Evolutionary conservation across 805 yeast species (phyloP).

Genomic region (Candida gorgasii): DNA sequence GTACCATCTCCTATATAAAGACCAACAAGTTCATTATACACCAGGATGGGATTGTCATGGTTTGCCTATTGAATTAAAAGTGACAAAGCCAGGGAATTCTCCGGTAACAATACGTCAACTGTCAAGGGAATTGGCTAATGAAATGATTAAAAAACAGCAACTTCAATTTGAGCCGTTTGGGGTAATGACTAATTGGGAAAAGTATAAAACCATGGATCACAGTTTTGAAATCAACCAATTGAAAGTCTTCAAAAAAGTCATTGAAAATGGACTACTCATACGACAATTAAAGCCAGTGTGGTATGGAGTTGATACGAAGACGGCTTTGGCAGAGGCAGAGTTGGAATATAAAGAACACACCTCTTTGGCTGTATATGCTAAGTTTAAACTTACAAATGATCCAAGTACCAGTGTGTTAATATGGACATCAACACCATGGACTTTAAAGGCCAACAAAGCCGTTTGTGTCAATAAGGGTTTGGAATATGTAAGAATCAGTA

Average conservation of each 20-base stretch:
- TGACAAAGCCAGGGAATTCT: slow-evolving; percentile 36
- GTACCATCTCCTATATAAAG: slow-evolving; percentile 56
- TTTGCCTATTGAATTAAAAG: slow-evolving; percentile 90
- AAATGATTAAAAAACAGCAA: slow-evolving; percentile 64
- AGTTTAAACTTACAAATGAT: slow-evolving; percentile 50
- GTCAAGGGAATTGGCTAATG: slow-evolving; percentile 69
- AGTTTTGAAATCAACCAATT: slow-evolving; percentile 77
- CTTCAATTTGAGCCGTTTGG: slow-evolving; percentile 67
- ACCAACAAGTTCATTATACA: slow-evolving; percentile 64
- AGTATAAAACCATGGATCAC: slow-evolving; percentile 71
- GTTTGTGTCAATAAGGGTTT: slow-evolving; percentile 66
- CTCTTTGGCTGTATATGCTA: slow-evolving; percentile 68
- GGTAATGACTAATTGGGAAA: slow-evolving; percentile 79
- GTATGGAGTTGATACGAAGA: slow-evolving; percentile 93
- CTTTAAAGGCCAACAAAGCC: slow-evolving; percentile 84
- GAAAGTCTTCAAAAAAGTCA: slow-evolving; percentile 62
- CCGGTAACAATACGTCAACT: slow-evolving; percentile 57
- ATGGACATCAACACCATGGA: slow-evolving; percentile 99
- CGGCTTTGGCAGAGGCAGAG: slow-evolving; percentile 97
- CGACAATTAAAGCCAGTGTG: slow-evolving; percentile 93
- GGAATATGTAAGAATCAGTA: slow-evolving; percentile 51
- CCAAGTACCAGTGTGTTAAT: slow-evolving; percentile 43
- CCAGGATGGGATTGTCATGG: slow-evolving; percentile 99
- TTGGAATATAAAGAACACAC: slow-evolving; percentile 80
- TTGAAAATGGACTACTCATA: slow-evolving; percentile 65